A percentile compares a stretch with the other conserved stretches of the same genome.
Conservation (phyloP, 2,329 filamentous ascomycete genomes). For the Pseudocercospora pini-densiflorae region DNA sequence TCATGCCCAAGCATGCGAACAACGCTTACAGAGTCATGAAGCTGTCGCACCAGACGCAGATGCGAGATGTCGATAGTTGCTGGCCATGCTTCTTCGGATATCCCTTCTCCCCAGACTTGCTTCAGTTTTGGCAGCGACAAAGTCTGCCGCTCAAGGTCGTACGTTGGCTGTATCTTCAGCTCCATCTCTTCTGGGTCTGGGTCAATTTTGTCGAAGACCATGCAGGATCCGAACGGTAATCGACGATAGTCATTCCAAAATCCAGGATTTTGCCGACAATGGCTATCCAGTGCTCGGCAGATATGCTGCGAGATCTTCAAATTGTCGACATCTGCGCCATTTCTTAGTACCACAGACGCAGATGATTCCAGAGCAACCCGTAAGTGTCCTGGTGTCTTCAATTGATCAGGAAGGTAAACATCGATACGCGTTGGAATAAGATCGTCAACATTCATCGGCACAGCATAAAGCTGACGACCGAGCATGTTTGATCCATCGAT, state of each 20-base stretch:
- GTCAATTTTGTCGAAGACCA: neutral
- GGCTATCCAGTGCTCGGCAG: neutral
- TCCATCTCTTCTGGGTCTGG: neutral
- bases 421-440: neutral
- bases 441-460: neutral
- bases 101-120: neutral
- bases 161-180: neutral
- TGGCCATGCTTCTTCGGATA: neutral
- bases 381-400: too few species aligned
- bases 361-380: too few species aligned
- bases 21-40: neutral
- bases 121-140: neutral
- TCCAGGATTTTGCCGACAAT: neutral
- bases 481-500: neutral
- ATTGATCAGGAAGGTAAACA: neutral
- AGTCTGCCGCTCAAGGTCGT: conserved; percentile 1
- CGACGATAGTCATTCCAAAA: neutral
- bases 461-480: neutral
- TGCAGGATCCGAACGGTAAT: neutral
- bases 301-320: neutral
- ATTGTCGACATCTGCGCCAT: neutral
- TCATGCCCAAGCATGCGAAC: neutral
- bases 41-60: neutral
- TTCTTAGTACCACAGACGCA: neutral
- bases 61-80: neutral